Conservation (phyloP, 1,284 basidiomycete genomes). For the Boletus semigastroideus region DNA sequence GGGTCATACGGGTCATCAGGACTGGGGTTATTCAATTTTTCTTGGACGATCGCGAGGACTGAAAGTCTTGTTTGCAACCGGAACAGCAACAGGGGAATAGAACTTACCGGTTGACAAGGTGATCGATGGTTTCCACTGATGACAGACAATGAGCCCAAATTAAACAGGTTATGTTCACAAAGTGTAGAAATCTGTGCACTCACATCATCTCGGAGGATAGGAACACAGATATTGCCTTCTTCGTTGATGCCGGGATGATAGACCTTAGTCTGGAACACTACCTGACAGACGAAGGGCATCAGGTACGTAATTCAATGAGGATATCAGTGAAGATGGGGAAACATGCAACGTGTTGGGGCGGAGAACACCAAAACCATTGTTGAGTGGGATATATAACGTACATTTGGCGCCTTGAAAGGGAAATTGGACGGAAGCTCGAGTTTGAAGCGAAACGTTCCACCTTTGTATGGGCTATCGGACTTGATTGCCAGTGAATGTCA, state of each 20-base stretch:
- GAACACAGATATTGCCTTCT: constrained; percentile 82
- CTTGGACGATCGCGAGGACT: constrained; percentile 81
- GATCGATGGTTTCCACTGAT: constrained; percentile 88
- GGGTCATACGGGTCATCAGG: constrained; percentile 89
- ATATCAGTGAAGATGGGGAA: constrained; percentile 4
- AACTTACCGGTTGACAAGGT: constrained; percentile 68
- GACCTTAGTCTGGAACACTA: constrained; percentile 84
- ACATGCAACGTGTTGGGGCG: constrained; percentile 29
- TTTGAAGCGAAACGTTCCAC: constrained; percentile 78
- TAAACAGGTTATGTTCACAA: constrained; percentile 2
- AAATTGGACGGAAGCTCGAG: constrained; percentile 74
- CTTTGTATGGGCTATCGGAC: constrained; percentile 81
- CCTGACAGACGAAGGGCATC: constrained; percentile 44
- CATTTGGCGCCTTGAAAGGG: constrained; percentile 88
- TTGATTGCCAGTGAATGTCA: constrained; percentile 30
- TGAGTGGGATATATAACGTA: constrained; percentile 30
- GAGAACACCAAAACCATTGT: constrained; percentile 5
- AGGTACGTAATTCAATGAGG: constrained; percentile 24
- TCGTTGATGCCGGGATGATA: constrained; percentile 94
- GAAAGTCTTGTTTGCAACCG: constrained; percentile 7
- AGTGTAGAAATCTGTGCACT: constrained; percentile 26
- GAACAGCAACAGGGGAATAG: not conserved
- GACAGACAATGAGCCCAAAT: constrained; percentile 7
- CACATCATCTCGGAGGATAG: constrained; percentile 80
- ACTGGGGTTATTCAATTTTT: constrained; percentile 86